These are phyloP conservation scores for Cryptosporidium muris DNA, from an alignment of 169 alveolate genomes.

Conservation along the genomic window DNA sequence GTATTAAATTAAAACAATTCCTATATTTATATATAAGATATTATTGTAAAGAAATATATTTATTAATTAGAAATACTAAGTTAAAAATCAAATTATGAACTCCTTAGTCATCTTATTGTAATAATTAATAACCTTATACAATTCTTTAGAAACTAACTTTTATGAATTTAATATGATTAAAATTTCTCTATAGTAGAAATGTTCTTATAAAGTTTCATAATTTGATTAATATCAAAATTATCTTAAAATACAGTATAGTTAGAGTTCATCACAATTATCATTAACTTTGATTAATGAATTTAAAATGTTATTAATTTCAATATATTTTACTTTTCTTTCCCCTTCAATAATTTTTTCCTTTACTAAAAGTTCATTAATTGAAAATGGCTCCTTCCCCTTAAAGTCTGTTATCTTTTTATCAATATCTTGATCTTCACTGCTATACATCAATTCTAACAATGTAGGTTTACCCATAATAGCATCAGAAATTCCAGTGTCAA, in stretches of 20 bases:
- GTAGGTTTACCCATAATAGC: slow-evolving; percentile 66
- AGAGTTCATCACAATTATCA: slow-evolving; percentile 22
- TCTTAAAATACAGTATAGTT: slow-evolving; percentile 4
- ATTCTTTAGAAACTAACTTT: too few species aligned
- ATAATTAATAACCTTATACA: too few species aligned
- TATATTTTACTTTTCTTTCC: slow-evolving; percentile 33
- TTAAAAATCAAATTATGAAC: too few species aligned
- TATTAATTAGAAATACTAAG: too few species aligned
- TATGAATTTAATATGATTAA: too few species aligned
- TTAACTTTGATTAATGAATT: not conserved
- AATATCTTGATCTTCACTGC: not conserved
- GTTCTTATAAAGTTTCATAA: too few species aligned
- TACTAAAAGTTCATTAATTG: slow-evolving; percentile 40
- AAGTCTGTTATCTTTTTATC: not conserved
- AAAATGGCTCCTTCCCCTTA: slow-evolving; percentile 7
- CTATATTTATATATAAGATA: too few species aligned
- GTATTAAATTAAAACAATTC: too few species aligned
- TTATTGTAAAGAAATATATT: too few species aligned
- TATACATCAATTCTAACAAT: slow-evolving; percentile 25
- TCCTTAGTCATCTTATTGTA: too few species aligned
- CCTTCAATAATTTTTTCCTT: not conserved
- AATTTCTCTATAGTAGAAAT: too few species aligned
- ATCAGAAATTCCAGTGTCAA: slow-evolving; percentile 72
- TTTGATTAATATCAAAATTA: too few species aligned
- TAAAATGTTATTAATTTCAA: slow-evolving; percentile 29